Evolutionary conservation across 1,284 basidiomycete species (phyloP).

Genomic region (Fomitopsis palustris): DNA sequence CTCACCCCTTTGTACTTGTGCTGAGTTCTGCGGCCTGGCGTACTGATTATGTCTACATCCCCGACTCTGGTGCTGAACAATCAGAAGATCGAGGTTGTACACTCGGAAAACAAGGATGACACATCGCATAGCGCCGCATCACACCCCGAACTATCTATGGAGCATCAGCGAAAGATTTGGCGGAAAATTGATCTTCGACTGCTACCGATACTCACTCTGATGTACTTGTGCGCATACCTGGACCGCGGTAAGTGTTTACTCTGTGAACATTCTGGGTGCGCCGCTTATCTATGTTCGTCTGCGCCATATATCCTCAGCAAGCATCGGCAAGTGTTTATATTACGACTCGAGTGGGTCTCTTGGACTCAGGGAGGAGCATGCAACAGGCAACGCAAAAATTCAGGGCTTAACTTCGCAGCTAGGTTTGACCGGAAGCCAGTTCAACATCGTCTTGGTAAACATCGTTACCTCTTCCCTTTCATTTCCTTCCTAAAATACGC

Average conservation of each 20-base stretch:
- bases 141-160: not conserved
- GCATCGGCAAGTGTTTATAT: constrained; percentile 1
- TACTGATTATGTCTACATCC: no score
- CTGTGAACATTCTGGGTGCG: not conserved
- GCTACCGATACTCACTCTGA: constrained; percentile 46
- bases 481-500: not conserved
- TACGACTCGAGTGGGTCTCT: no score
- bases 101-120: not conserved
- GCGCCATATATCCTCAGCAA: not conserved
- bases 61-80: no score
- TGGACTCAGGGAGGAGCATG: not conserved
- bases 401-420: constrained; percentile 55
- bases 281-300: not conserved
- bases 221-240: constrained; percentile 1
- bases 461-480: constrained; percentile 4
- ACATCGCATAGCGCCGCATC: not conserved
- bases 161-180: constrained; percentile 35
- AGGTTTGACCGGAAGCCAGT: constrained; percentile 51
- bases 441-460: constrained; percentile 61
- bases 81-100: not conserved
- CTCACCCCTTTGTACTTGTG: no score
- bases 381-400: constrained; percentile 59
- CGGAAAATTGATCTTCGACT: constrained; percentile 60
- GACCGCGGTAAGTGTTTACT: not conserved
- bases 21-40: no score